A percentile compares a stretch with the other conserved stretches of the same genome.
phyloP scores from a whole-genome alignment of 2,329 filamentous ascomycete species.

The Sporothrix globosa region DNA sequence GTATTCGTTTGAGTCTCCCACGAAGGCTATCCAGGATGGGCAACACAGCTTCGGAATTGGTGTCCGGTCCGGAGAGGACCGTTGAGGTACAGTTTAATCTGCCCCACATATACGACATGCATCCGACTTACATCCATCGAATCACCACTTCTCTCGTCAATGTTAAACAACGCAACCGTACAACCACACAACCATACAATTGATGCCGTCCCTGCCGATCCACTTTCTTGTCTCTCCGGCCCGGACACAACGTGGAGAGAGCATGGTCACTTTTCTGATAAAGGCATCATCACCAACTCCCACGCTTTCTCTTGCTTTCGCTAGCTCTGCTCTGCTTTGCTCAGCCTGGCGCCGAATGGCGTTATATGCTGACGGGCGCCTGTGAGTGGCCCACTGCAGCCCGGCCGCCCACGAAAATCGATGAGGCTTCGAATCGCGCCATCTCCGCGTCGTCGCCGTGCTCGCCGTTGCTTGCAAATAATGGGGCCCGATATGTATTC shows the following conservation, averaged over 20 bases:
- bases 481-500: neutral
- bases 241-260: neutral
- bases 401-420: neutral
- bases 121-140: neutral
- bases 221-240: neutral
- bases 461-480: neutral
- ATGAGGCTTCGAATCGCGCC: neutral
- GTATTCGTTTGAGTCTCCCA: no score
- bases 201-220: neutral
- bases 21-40: no score
- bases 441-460: slow-evolving; percentile 21
- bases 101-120: neutral
- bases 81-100: no score
- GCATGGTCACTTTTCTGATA: neutral
- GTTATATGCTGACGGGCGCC: slow-evolving; percentile 10
- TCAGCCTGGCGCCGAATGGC: slow-evolving; percentile 21
- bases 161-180: neutral
- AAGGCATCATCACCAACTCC: neutral
- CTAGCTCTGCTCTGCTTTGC: neutral
- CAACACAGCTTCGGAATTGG: no score
- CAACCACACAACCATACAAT: no score
- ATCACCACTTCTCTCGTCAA: neutral
- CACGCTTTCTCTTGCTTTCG: neutral
- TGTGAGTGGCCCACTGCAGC: slow-evolving; percentile 1
- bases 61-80: neutral